Percentiles rank a stretch among this genome's conserved stretches.
Evolutionary conservation across 805 yeast species (phyloP).

Genomic region (Candida manassasensis): DNA sequence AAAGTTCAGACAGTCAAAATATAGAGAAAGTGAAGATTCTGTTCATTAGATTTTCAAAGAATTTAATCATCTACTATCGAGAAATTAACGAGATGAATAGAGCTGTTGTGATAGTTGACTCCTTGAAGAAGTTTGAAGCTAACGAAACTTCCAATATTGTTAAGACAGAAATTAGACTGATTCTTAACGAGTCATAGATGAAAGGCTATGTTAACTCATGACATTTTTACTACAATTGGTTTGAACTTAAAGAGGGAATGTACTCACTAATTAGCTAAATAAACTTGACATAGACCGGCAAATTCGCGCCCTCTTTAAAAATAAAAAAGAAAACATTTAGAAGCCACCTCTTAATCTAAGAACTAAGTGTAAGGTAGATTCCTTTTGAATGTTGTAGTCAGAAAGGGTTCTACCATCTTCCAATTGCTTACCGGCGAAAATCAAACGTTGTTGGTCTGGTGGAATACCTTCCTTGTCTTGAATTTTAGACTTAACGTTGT

Average conservation of each 20-base stretch:
- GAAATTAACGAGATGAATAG: slow-evolving; percentile 11
- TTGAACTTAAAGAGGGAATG: too few species aligned
- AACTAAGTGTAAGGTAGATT: slow-evolving; percentile 91
- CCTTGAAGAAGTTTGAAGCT: slow-evolving; percentile 14
- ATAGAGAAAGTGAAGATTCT: slow-evolving; percentile 61
- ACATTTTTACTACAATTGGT: too few species aligned
- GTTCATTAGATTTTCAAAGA: slow-evolving; percentile 29
- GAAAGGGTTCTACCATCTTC: slow-evolving; percentile 97
- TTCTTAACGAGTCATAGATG: slow-evolving; percentile 1
- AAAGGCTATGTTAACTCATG: too few species aligned
- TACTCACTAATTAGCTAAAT: too few species aligned
- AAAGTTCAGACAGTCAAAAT: slow-evolving; percentile 34
- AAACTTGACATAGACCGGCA: background rate
- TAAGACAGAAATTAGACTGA: slow-evolving; percentile 22
- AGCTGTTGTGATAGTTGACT: slow-evolving; percentile 9
- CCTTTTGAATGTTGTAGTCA: slow-evolving; percentile 97
- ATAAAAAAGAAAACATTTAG: slow-evolving; percentile 6
- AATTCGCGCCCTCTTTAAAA: background rate
- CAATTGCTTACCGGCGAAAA: slow-evolving; percentile 99
- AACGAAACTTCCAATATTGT: slow-evolving; percentile 49
- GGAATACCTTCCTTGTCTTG: slow-evolving; percentile 99
- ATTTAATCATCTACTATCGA: slow-evolving; percentile 15
- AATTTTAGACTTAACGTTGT: slow-evolving; percentile 96
- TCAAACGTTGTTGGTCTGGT: slow-evolving; percentile 98
- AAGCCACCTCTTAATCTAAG: slow-evolving; percentile 95